phyloP scores from a whole-genome alignment of 768 basidiomycete genomes.

The Lentinula sp. region DNA sequence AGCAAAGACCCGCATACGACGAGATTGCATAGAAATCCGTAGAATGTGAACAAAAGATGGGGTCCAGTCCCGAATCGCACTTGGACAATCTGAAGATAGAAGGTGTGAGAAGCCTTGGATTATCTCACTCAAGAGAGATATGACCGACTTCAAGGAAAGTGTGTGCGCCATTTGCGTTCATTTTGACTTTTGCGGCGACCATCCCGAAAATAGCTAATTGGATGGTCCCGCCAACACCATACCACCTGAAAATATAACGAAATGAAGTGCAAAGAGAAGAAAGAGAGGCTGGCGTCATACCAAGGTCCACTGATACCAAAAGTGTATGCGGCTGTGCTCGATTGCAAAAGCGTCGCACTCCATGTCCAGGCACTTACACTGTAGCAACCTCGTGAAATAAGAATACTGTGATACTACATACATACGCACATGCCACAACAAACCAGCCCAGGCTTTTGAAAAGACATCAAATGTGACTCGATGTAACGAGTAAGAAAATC shows the following conservation, averaged over 20 bases:
- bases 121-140: neutral
- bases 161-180: slow-evolving; percentile 52
- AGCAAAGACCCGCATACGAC: slow-evolving; percentile 46
- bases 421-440: slow-evolving; percentile 40
- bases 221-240: slow-evolving; percentile 45
- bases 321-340: slow-evolving; percentile 45
- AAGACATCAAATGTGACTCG: neutral
- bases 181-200: slow-evolving; percentile 51
- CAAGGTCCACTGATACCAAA: slow-evolving; percentile 48
- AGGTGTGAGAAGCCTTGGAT: neutral
- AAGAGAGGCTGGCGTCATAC: slow-evolving; percentile 14
- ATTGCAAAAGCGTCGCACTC: slow-evolving; percentile 52
- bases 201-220: slow-evolving; percentile 49
- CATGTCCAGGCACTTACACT: slow-evolving; percentile 53
- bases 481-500: neutral
- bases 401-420: neutral
- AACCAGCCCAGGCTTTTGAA: slow-evolving; percentile 36
- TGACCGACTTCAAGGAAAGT: slow-evolving; percentile 44
- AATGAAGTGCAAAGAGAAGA: neutral
- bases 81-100: slow-evolving; percentile 34
- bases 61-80: slow-evolving; percentile 39
- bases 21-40: slow-evolving; percentile 44
- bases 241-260: slow-evolving; percentile 29
- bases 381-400: neutral
- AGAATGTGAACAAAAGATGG: slow-evolving; percentile 47